Evolutionary conservation across 345 rosid species (phyloP).

Genomic region (Moricandia moricandioides): DNA sequence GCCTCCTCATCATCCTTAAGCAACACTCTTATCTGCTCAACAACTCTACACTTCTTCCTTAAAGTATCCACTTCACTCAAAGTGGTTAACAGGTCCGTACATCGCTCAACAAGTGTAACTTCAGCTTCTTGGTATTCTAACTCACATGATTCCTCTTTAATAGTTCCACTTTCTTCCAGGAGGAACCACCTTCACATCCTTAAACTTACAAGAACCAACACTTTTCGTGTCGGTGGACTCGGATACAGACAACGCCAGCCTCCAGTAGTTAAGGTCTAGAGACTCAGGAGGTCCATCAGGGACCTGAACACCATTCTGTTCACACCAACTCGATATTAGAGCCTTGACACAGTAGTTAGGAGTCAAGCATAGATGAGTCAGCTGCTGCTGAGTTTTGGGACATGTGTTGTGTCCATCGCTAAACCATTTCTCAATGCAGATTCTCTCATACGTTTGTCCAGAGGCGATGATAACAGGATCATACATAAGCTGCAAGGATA

Average conservation of each 20-base stretch:
- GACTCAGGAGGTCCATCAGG: constrained; percentile 88
- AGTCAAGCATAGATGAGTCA: constrained; percentile 80
- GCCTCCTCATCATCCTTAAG: constrained; percentile 94
- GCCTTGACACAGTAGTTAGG: constrained; percentile 96
- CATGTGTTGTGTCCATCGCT: constrained; percentile 89
- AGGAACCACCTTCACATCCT: constrained; percentile 67
- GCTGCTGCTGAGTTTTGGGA: constrained; percentile 82
- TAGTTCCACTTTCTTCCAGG: constrained; percentile 61
- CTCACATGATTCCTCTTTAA: constrained; percentile 51
- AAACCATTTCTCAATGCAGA: constrained; percentile 96
- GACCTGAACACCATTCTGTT: constrained; percentile 70
- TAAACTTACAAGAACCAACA: constrained; percentile 46
- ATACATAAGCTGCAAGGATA: constrained; percentile 92
- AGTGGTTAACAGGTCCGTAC: constrained; percentile 46
- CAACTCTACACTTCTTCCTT: constrained; percentile 54
- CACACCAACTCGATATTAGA: constrained; percentile 91
- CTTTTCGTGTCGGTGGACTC: constrained; percentile 57
- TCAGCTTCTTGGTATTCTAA: constrained; percentile 44
- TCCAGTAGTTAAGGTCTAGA: constrained; percentile 88
- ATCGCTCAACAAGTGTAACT: constrained; percentile 43
- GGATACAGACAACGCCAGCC: constrained; percentile 68
- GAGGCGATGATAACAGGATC: constrained; percentile 96
- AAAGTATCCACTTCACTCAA: constrained; percentile 55
- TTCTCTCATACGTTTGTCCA: constrained; percentile 91
- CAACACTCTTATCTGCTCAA: constrained; percentile 61